Conservation (phyloP, 2,329 filamentous ascomycete species). For the Talaromyces sp. region DNA sequence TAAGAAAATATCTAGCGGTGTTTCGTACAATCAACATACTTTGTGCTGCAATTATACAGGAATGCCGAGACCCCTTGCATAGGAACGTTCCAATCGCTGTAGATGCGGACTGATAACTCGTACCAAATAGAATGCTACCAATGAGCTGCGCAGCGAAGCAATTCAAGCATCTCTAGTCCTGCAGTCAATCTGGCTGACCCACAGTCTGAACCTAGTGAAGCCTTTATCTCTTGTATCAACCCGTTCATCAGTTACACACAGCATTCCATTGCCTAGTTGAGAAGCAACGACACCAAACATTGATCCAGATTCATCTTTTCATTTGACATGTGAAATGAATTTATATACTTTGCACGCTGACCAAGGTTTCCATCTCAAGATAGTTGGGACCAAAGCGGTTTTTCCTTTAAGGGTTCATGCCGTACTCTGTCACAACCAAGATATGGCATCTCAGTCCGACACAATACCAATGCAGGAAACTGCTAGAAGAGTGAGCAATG, state of each 20-base stretch:
- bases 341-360: background rate
- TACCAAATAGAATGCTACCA: background rate
- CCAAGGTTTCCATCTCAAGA: background rate
- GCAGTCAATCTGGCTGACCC: background rate
- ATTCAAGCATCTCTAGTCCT: background rate
- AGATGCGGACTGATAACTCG: background rate
- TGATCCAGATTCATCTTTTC: background rate
- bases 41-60: background rate
- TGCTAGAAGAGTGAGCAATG: background rate
- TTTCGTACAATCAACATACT: background rate
- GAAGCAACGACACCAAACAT: background rate
- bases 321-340: background rate
- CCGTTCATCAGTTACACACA: background rate
- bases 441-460: background rate
- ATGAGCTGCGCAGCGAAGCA: background rate
- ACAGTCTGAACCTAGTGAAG: background rate
- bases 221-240: background rate
- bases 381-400: too few species aligned
- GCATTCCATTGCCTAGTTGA: background rate
- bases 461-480: background rate
- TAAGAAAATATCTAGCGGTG: background rate
- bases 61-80: constrained; percentile 5
- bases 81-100: background rate
- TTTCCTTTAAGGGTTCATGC: too few species aligned
- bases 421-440: background rate